phyloP scores from a whole-genome alignment of 208 protist species.

The Leishmania turanica region DNA sequence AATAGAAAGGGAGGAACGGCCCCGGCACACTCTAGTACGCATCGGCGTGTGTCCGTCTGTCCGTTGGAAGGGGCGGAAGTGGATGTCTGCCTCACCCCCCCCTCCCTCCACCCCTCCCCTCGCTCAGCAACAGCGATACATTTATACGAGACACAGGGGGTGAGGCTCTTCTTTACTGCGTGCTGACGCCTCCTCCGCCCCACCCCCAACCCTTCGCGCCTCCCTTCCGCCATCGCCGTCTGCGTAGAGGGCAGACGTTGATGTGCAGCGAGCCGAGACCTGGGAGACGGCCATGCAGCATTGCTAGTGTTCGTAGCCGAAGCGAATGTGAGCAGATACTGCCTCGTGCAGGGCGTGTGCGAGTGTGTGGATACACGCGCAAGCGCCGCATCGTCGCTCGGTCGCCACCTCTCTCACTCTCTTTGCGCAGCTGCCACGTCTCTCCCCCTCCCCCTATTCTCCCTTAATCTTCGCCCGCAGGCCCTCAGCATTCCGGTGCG shows the following conservation, averaged over 20 bases:
- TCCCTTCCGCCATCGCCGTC: not conserved
- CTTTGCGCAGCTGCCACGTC: not conserved
- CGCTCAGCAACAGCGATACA: not conserved
- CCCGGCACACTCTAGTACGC: not conserved
- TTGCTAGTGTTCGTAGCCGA: not conserved
- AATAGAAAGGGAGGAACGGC: not conserved
- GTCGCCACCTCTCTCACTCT: not conserved
- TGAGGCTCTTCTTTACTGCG: not conserved
- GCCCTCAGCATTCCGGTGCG: not conserved
- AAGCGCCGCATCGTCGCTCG: not conserved
- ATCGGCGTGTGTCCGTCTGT: not conserved
- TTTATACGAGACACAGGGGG: not conserved
- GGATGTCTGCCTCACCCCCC: not conserved
- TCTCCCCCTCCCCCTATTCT: not conserved
- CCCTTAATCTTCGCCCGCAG: not conserved
- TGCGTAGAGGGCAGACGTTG: not conserved
- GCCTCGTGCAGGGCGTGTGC: not conserved
- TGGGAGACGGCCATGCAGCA: not conserved
- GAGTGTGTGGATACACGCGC: slow-evolving; percentile 4
- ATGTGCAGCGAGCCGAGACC: not conserved
- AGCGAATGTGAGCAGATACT: not conserved
- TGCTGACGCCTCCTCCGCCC: not conserved
- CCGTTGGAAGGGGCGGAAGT: not conserved
- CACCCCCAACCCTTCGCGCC: not conserved
- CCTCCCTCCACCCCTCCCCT: not conserved